Conservation (phyloP, 495 filamentous ascomycete genomes). For the Parathielavia appendiculata region DNA sequence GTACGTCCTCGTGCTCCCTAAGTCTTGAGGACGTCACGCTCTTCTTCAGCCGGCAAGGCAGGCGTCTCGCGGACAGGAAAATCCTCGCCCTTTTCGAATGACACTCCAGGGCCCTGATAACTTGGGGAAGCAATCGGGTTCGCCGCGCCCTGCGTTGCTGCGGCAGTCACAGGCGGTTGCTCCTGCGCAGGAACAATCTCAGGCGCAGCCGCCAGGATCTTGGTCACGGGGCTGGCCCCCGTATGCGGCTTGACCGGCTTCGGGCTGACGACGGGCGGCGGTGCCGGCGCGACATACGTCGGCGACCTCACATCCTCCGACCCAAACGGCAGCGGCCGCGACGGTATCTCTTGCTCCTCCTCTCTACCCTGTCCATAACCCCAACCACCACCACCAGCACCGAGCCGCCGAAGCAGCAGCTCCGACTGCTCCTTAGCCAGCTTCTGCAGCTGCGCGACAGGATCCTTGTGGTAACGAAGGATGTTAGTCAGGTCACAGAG, state of each 20-base stretch:
- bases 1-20: conserved; percentile 9
- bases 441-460: conserved; percentile 61
- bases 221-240: conserved; percentile 30
- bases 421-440: conserved; percentile 60
- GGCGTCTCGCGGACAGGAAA: conserved; percentile 33
- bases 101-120: conserved; percentile 41
- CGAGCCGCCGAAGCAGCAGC: conserved; percentile 45
- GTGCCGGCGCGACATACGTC: conserved; percentile 41
- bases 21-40: conserved; percentile 38
- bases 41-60: conserved; percentile 38
- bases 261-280: conserved; percentile 36
- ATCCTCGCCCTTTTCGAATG: conserved; percentile 47
- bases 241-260: conserved; percentile 38
- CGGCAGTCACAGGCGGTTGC: neutral
- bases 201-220: conserved; percentile 21
- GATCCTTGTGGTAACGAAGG: conserved; percentile 57
- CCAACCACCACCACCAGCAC: conserved; percentile 13
- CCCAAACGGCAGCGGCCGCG: conserved; percentile 43
- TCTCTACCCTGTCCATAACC: conserved; percentile 1
- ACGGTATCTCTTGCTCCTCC: conserved; percentile 33
- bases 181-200: conserved; percentile 5
- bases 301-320: conserved; percentile 44
- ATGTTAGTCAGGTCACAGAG: conserved; percentile 57
- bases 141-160: neutral
- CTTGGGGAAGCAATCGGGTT: conserved; percentile 34